A percentile compares a stretch with the other conserved stretches of the same genome.
phyloP scores from a whole-genome alignment of 163 green algal genomes.

The Smithsoniella earleae region DNA sequence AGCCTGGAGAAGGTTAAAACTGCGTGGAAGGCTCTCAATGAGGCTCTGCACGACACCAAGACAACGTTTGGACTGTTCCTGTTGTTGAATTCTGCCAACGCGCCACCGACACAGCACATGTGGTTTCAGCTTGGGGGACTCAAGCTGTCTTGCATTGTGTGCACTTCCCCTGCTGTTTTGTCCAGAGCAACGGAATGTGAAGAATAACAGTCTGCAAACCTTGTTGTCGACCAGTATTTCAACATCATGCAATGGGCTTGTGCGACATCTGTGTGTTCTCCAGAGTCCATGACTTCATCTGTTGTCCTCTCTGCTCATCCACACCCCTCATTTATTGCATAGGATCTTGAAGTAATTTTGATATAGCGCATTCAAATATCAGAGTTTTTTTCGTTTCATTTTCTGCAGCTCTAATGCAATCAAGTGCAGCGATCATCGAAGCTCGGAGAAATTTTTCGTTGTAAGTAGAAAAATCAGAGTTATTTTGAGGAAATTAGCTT shows the following conservation, averaged over 20 bases:
- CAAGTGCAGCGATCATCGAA: neutral
- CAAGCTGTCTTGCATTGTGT: conserved; percentile 15
- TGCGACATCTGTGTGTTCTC: too few species aligned
- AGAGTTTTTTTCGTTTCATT: neutral
- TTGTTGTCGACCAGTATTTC: too few species aligned
- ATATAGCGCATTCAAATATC: neutral
- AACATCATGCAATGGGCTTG: too few species aligned
- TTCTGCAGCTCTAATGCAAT: neutral
- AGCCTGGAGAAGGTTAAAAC: neutral
- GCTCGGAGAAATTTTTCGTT: neutral
- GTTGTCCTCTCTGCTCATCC: neutral
- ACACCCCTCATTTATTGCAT: neutral
- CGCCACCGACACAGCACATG: conserved; percentile 13
- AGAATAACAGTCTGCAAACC: too few species aligned
- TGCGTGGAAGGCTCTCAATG: neutral
- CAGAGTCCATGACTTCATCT: too few species aligned
- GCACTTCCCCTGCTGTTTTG: neutral
- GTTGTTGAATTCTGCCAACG: conserved; percentile 9
- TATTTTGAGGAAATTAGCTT: neutral
- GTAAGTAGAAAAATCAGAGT: neutral
- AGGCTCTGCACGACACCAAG: neutral
- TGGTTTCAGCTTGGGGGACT: conserved; percentile 23
- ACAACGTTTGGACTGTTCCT: conserved; percentile 13
- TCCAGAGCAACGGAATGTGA: too few species aligned
- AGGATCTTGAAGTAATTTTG: neutral